Evolutionary conservation across 1,284 basidiomycete genomes (phyloP), one percentile per base, ranked within the genome.

Genomic region (Bondarzewia mesenterica): DNA sequence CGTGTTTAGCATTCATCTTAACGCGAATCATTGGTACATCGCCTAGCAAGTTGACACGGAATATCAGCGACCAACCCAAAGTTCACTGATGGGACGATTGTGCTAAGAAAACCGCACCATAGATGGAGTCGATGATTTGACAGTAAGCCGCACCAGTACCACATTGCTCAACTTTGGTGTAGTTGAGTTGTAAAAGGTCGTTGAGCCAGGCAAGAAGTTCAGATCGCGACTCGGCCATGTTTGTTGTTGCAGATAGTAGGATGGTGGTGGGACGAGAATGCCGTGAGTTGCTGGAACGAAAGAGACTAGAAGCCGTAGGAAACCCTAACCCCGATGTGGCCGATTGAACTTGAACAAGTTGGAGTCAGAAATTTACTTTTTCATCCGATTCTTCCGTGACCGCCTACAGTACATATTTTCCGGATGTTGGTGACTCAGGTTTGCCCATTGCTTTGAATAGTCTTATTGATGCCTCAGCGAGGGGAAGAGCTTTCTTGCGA

Each of bases 201-300:
- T 98, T 98, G 62, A 97, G 72, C 96, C 96, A 99, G 44, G 77
- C 75, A 37, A 99, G 63, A 26, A 99, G 78, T 63, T 99, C 96
- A 42, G 89, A 88, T 63, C 95, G 76, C 53, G 87, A 89, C 61
- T 73, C 71, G 50, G 68, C 67, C 70, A 72, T 72, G 15, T 25
- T 36, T 49, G 46, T 26, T 4, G 21, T 3, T 8, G 38, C 14
- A 16, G 38, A 40, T n/a, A 40, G 12, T 12, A n/a, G 8, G 38
- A 40, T 40, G 38, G 38, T 32, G 12, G 29, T 32, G 29, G 29
- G n/a, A 32, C n/a, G 29, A 32, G 29, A 12, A n/a, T 12, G 29
- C 29, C 12, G 29, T n/a, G n/a, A n/a, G n/a, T n/a, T n/a, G n/a
- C 5, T 32, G n/a, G 29, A 32, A n/a, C 29, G n/a, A 32, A n/a